Percentiles rank a stretch among this genome's conserved stretches.
Conservation (phyloP, 345 rosid species). For the Litchi chinensis region DNA sequence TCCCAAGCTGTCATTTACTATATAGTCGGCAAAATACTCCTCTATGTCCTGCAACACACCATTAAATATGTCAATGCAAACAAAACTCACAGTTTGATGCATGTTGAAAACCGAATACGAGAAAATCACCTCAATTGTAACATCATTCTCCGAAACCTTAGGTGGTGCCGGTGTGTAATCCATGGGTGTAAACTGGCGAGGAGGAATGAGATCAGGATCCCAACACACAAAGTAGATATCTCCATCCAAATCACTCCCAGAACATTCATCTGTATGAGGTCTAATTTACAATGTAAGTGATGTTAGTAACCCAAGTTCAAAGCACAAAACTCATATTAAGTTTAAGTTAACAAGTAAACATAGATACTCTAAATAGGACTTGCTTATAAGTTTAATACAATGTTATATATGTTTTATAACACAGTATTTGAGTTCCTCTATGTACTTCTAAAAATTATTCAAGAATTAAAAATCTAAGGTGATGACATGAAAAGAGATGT, state of each 20-base stretch:
- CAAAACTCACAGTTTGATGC: neutral
- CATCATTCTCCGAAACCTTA: conserved; percentile 35
- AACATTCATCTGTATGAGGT: conserved; percentile 54
- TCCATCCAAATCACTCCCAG: conserved; percentile 56
- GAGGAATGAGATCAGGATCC: conserved; percentile 44
- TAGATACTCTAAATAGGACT: too few relatives aligned
- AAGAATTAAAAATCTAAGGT: neutral
- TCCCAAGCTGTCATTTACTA: conserved; percentile 47
- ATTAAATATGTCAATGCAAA: neutral
- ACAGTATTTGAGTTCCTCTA: too few relatives aligned
- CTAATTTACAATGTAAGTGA: conserved; percentile 16
- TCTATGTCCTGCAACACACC: conserved; percentile 39
- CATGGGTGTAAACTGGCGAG: conserved; percentile 33
- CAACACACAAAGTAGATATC: conserved; percentile 50
- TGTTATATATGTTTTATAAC: too few relatives aligned
- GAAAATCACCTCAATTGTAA: conserved; percentile 44
- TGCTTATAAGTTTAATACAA: too few relatives aligned
- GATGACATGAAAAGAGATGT: neutral
- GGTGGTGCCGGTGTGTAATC: conserved; percentile 37
- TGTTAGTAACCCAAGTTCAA: conserved; percentile 9
- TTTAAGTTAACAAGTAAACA: too few relatives aligned
- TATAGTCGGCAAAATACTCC: conserved; percentile 44
- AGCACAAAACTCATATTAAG: neutral
- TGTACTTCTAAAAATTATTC: neutral
- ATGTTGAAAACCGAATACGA: neutral